Percentiles rank a stretch among this genome's conserved stretches.
These are phyloP conservation scores for Sedum album DNA, from an alignment of 164 flowering plant genomes.

Conservation along the genomic window DNA sequence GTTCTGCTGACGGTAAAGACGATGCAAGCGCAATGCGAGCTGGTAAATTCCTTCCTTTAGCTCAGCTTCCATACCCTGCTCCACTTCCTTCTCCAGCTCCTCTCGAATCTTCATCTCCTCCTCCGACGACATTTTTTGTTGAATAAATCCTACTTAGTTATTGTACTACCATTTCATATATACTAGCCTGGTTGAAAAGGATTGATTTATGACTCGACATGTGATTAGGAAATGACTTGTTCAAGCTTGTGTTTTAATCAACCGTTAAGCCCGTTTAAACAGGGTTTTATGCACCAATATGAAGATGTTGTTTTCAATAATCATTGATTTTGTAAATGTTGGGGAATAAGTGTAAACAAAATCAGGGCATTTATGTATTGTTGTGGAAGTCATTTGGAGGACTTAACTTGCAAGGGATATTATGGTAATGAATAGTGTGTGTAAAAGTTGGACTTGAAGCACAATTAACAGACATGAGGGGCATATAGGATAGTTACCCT, in stretches of 20 bases:
- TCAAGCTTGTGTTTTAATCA: neutral
- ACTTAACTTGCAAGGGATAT: neutral
- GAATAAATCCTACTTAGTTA: neutral
- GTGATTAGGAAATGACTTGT: neutral
- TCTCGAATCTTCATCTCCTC: slow-evolving; percentile 7
- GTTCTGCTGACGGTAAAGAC: slow-evolving; percentile 2
- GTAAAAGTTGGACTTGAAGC: neutral
- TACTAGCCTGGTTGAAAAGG: neutral
- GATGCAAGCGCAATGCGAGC: slow-evolving; percentile 3
- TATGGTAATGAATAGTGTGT: neutral
- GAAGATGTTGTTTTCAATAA: neutral
- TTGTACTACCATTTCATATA: neutral
- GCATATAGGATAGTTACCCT: too few species aligned
- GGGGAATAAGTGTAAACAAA: too few species aligned
- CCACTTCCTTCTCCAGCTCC: slow-evolving; percentile 3
- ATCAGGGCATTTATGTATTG: too few species aligned
- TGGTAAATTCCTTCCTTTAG: neutral
- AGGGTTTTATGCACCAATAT: neutral
- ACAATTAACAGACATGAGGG: neutral
- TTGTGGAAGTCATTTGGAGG: neutral
- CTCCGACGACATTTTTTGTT: neutral
- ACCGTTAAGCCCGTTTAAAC: neutral
- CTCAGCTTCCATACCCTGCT: neutral
- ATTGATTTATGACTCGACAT: neutral
- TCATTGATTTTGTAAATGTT: neutral